These are phyloP conservation scores for Syncephalastrum racemosum DNA, from an alignment of 371 early-diverging fungal genomes.

Conservation along the genomic window DNA sequence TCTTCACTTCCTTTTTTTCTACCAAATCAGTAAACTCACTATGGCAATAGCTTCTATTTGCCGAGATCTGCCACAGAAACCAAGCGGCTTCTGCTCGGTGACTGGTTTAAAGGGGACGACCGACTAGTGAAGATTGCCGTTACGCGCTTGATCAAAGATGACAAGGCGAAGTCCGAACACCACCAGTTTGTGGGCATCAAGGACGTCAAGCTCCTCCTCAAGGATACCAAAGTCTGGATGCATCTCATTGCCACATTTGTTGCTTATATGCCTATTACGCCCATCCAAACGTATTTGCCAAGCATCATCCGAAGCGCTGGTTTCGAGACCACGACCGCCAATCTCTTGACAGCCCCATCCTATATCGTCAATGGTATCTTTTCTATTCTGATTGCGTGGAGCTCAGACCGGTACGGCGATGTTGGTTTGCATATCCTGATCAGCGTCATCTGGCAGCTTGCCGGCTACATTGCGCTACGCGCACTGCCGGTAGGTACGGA, in stretches of 20 bases:
- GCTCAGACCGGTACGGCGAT: conserved; percentile 39
- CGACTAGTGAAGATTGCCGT: conserved; percentile 38
- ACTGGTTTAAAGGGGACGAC: conserved; percentile 24
- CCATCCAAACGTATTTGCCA: conserved; percentile 50
- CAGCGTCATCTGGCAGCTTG: conserved; percentile 30
- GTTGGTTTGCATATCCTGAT: conserved; percentile 39
- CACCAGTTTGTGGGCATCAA: conserved; percentile 12
- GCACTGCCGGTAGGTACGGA: conserved; percentile 37
- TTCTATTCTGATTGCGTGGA: conserved; percentile 40
- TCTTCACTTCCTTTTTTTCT: background rate
- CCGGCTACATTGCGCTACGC: conserved; percentile 40
- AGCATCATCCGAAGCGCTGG: conserved; percentile 51
- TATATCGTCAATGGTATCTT: conserved; percentile 39
- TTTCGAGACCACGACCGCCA: conserved; percentile 49
- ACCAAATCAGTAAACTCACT: too few species aligned
- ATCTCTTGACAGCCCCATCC: conserved; percentile 53
- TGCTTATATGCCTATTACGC: conserved; percentile 37
- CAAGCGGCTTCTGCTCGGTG: conserved; percentile 34
- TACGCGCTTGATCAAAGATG: conserved; percentile 51
- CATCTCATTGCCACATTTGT: conserved; percentile 31
- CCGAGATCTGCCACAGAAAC: conserved; percentile 41
- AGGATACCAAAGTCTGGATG: conserved; percentile 39
- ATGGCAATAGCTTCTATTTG: conserved; percentile 37
- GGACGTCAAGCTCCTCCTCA: conserved; percentile 38
- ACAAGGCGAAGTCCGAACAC: conserved; percentile 39